Base-by-base conservation (phyloP, 2,329 filamentous ascomycete genomes). In the Xylariaceae sp. region DNA sequence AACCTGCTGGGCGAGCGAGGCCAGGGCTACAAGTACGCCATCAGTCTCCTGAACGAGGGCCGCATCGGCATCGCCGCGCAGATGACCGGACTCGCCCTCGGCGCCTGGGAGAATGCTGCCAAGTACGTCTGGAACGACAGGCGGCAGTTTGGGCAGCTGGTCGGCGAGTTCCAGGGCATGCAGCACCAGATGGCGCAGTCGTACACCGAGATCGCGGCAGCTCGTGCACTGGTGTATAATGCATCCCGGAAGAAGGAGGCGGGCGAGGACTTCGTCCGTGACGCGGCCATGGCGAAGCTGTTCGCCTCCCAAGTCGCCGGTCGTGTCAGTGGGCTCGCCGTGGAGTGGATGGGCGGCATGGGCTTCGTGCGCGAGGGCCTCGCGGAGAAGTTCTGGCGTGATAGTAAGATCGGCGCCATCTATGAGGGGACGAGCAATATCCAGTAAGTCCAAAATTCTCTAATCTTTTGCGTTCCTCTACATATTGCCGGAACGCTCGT, bases 291-390 rank as follows among this genome's bases (percentile, higher is more conserved):
- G 94, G 94, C 94, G 51, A 99, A 99, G 79, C 80, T 99, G 53
- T 96, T 88, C 71, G 85, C 94, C 2, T 94, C 89, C 3, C 94
- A 99, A 74, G 90, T 99, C 34, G 94, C 94, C 0, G 88, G 89
- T 26, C 85, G 84, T 52, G 92, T 99, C 26, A 88, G 87, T 53
- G 85, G 91, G 5, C 80, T 88, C 47, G 94, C 92, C 0, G 84
- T 99, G 31, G 94, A 99, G 76, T 99, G 94, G 94, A 97, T 97
- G 92, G 94, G 94, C 47, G 94, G 94, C 58, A 97, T 99, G 94
- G 94, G 94, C 45, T 99, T 99, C 66, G 94, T 99, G 12, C 80
- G 94, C 44, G 94, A 99, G 72, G 94, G 94, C 0, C 84, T 96
- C 55, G 94, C 94, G 0, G 94, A 99, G 83, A 99, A 99, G 83